Evolutionary conservation across 345 rosid genomes (phyloP).

Genomic region (Rhizophora mangle): DNA sequence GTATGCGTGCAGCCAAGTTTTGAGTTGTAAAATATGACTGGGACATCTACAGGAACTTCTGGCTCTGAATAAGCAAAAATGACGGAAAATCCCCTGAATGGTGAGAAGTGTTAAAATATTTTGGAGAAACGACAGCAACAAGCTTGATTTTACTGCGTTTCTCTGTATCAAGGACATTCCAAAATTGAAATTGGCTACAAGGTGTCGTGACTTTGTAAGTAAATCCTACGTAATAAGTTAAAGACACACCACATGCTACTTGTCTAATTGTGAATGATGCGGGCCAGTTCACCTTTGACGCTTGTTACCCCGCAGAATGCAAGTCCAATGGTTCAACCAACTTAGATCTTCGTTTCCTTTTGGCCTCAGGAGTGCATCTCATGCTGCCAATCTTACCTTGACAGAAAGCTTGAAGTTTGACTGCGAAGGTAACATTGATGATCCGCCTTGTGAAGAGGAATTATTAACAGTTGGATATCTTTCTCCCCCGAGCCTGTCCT

Average conservation of each 20-base stretch:
- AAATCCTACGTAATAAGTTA: neutral
- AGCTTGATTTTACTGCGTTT: neutral
- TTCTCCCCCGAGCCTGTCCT: conserved; percentile 17
- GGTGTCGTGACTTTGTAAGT: neutral
- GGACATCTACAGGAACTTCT: no score
- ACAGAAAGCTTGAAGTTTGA: conserved; percentile 37
- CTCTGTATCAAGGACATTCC: neutral
- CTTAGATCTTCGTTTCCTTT: conserved; percentile 61
- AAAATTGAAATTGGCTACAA: conserved; percentile 10
- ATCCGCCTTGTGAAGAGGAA: conserved; percentile 26
- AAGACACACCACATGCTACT: neutral
- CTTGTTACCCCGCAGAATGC: conserved; percentile 30
- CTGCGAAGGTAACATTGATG: conserved; percentile 29
- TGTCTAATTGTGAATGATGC: neutral
- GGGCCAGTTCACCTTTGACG: no score
- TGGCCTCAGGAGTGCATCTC: conserved; percentile 66
- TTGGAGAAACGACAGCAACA: neutral
- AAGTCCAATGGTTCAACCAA: conserved; percentile 38
- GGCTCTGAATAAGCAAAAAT: no score
- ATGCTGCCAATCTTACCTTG: conserved; percentile 40
- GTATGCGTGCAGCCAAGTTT: no score
- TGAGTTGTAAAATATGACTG: no score
- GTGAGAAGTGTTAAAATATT: no score
- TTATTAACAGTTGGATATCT: conserved; percentile 12
- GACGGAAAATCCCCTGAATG: no score